Evolutionary conservation across 192 early-diverging fungal genomes (phyloP).

Genomic region (Dissophora ornata): DNA sequence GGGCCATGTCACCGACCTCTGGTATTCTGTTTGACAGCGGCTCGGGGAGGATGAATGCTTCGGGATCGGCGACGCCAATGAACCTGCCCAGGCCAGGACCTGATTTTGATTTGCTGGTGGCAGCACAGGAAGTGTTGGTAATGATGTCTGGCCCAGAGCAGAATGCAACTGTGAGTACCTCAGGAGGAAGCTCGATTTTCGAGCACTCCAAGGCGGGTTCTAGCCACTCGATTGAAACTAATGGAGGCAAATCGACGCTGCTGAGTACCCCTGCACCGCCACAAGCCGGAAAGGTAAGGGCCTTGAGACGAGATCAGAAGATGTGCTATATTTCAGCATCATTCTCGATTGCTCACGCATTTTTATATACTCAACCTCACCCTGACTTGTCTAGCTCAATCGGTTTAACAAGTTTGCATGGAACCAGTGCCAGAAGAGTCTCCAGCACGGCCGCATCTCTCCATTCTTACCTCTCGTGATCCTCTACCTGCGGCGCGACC

Average conservation of each 20-base stretch:
- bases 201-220: slow-evolving; percentile 39
- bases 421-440: slow-evolving; percentile 50
- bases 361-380: too few relatives aligned
- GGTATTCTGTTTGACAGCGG: slow-evolving; percentile 3
- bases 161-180: slow-evolving; percentile 9
- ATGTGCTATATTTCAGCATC: too few relatives aligned
- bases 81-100: slow-evolving; percentile 18
- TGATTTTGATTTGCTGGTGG: slow-evolving; percentile 43
- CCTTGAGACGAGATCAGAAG: neutral
- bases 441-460: slow-evolving; percentile 39
- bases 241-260: slow-evolving; percentile 5
- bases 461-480: slow-evolving; percentile 56
- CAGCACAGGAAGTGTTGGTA: slow-evolving; percentile 42
- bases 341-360: too few relatives aligned
- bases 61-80: slow-evolving; percentile 28
- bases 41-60: slow-evolving; percentile 9
- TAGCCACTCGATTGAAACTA: slow-evolving; percentile 13
- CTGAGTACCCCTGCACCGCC: slow-evolving; percentile 3
- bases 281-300: slow-evolving; percentile 33
- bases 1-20: slow-evolving; percentile 2
- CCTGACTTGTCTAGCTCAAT: slow-evolving; percentile 49
- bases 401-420: slow-evolving; percentile 60
- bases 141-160: slow-evolving; percentile 31
- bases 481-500: slow-evolving; percentile 53
- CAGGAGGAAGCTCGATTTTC: slow-evolving; percentile 9